phyloP scores from a whole-genome alignment of 257 asterid species.

The Rubia yunnanensis region DNA sequence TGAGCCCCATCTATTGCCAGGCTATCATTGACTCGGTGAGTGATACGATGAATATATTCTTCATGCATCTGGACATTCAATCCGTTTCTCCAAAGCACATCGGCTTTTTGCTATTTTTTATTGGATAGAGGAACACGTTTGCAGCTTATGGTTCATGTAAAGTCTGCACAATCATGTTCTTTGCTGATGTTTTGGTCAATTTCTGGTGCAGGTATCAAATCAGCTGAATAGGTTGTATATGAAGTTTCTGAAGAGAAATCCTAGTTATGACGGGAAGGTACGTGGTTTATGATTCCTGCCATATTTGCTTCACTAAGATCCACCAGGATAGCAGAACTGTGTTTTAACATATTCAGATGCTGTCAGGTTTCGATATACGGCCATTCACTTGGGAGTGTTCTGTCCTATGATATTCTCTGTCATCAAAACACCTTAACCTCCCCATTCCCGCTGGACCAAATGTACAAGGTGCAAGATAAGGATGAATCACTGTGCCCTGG shows the following conservation, averaged over 20 bases:
- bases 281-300: slow-evolving; percentile 14
- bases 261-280: slow-evolving; percentile 97
- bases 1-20: slow-evolving; percentile 99
- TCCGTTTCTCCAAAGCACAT: not conserved
- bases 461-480: slow-evolving; percentile 51
- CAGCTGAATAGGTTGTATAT: slow-evolving; percentile 76
- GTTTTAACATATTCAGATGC: not conserved
- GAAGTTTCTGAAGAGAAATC: slow-evolving; percentile 91
- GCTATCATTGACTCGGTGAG: slow-evolving; percentile 86
- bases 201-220: slow-evolving; percentile 61
- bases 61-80: not conserved
- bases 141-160: not conserved
- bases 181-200: slow-evolving; percentile 14
- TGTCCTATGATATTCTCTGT: slow-evolving; percentile 91
- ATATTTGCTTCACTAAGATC: slow-evolving; percentile 8
- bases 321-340: not conserved
- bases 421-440: slow-evolving; percentile 73
- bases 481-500: slow-evolving; percentile 16
- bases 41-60: slow-evolving; percentile 5
- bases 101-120: not conserved
- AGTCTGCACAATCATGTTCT: not conserved
- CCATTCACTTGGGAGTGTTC: slow-evolving; percentile 96
- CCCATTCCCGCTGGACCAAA: slow-evolving; percentile 79
- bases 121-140: too few species aligned
- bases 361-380: slow-evolving; percentile 82